Percentiles rank a stretch among this genome's conserved stretches.
Evolutionary conservation across 306 rosid species (phyloP).

Genomic region (Carpinus fangiana): DNA sequence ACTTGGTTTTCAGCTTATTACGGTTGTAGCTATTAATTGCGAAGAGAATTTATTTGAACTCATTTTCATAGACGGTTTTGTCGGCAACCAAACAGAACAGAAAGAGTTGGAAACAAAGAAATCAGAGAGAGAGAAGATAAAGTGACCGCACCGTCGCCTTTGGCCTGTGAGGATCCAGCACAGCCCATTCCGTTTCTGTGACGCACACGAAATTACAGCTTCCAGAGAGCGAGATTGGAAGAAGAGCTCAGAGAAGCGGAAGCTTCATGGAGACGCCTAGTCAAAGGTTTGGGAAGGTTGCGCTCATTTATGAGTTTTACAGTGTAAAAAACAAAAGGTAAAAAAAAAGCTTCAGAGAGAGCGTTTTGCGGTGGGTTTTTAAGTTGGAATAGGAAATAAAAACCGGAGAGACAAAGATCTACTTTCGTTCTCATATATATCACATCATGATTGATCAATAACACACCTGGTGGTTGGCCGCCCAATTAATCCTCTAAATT

Average conservation of each 20-base stretch:
- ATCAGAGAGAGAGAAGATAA: not conserved
- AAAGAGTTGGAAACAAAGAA: conserved; percentile 9
- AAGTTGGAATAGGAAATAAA: too few relatives aligned
- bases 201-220: conserved; percentile 9
- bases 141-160: conserved; percentile 65
- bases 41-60: conserved; percentile 11
- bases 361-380: too few relatives aligned
- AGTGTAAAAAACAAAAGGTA: not conserved
- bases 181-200: conserved; percentile 72
- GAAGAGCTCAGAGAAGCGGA: not conserved
- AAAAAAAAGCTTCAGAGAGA: not conserved
- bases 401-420: too few relatives aligned
- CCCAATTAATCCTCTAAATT: too few relatives aligned
- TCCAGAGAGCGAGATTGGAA: not conserved
- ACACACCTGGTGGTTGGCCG: too few relatives aligned
- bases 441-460: too few relatives aligned
- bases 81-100: conserved; percentile 29
- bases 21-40: not conserved
- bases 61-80: conserved; percentile 7
- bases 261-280: conserved; percentile 41
- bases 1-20: not conserved
- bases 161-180: conserved; percentile 82
- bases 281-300: conserved; percentile 8
- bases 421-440: too few relatives aligned
- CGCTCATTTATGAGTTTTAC: not conserved